A percentile compares a stretch with the other conserved stretches of the same genome.
Evolutionary conservation across 1,284 basidiomycete species (phyloP).

Genomic region (Ustilago nuda): DNA sequence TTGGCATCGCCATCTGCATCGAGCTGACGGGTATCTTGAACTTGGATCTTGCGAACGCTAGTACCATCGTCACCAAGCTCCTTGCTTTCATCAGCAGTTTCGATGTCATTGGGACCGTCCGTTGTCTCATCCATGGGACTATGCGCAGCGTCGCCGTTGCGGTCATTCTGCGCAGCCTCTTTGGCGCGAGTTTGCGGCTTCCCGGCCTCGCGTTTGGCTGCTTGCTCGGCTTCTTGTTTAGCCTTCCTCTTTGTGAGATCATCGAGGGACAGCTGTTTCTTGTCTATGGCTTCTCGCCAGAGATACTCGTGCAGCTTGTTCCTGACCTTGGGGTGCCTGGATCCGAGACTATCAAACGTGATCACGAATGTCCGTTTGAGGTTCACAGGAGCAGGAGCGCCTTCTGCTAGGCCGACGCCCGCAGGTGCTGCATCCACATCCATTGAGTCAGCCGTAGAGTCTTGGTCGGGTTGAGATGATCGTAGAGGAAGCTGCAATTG

Average conservation of each 20-base stretch:
- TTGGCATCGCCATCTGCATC: neutral
- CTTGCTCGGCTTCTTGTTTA: conserved; percentile 1
- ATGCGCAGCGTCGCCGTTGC: neutral
- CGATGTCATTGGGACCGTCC: neutral
- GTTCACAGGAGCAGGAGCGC: neutral
- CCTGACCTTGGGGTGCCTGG: conserved; percentile 76
- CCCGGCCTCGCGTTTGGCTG: neutral
- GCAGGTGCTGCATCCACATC: conserved; percentile 15
- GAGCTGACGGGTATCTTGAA: conserved; percentile 19
- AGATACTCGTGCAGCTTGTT: conserved; percentile 79
- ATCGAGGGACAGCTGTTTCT: conserved; percentile 72
- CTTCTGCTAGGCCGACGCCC: conserved; percentile 4
- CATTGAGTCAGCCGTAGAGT: conserved; percentile 12
- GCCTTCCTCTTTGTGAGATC: neutral
- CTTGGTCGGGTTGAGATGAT: neutral
- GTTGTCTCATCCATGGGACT: conserved; percentile 3
- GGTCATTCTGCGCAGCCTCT: conserved; percentile 1
- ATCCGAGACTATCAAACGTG: conserved; percentile 82
- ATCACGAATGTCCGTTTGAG: conserved; percentile 48
- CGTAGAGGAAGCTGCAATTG: conserved; percentile 3
- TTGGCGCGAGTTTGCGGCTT: conserved; percentile 6
- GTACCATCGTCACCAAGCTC: neutral
- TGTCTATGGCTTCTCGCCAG: conserved; percentile 81
- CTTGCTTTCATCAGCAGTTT: neutral
- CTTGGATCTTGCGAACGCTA: conserved; percentile 15